Evolutionary conservation across 129 eudicot genomes (phyloP).

Genomic region (Escallonia herrerae): DNA sequence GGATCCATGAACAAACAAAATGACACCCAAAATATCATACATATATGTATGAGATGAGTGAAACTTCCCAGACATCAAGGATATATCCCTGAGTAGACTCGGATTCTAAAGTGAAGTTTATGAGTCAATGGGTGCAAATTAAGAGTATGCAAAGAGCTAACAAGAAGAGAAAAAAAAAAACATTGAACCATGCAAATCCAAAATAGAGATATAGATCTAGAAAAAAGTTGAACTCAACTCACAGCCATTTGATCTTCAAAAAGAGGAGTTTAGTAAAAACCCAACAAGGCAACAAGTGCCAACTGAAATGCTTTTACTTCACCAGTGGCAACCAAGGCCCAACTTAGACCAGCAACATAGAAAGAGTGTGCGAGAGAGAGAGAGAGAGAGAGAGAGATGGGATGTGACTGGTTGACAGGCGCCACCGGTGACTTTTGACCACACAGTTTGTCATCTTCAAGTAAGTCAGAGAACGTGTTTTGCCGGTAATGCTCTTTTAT

Average conservation of each 20-base stretch:
- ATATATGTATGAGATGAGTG: too few relatives aligned
- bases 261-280: not conserved
- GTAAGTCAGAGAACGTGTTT: not conserved
- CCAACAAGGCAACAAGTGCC: constrained; percentile 3
- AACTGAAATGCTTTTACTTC: not conserved
- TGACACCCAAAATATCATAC: too few relatives aligned
- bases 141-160: too few relatives aligned
- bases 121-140: too few relatives aligned
- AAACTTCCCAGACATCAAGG: too few relatives aligned
- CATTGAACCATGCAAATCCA: not conserved
- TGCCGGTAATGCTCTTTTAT: not conserved
- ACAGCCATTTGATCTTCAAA: constrained; percentile 9
- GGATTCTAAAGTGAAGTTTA: too few relatives aligned
- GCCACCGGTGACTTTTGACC: constrained; percentile 31
- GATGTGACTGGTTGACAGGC: constrained; percentile 29
- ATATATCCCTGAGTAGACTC: too few relatives aligned
- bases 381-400: constrained; percentile 6
- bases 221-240: constrained; percentile 28
- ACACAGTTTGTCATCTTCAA: not conserved
- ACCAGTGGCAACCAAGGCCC: constrained; percentile 16
- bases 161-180: too few relatives aligned
- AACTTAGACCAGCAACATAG: not conserved
- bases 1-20: too few relatives aligned
- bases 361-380: constrained; percentile 1
- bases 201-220: constrained; percentile 4